These are phyloP conservation scores for Pichia sporocuriosa DNA, from an alignment of 805 yeast species.

Conservation along the genomic window DNA sequence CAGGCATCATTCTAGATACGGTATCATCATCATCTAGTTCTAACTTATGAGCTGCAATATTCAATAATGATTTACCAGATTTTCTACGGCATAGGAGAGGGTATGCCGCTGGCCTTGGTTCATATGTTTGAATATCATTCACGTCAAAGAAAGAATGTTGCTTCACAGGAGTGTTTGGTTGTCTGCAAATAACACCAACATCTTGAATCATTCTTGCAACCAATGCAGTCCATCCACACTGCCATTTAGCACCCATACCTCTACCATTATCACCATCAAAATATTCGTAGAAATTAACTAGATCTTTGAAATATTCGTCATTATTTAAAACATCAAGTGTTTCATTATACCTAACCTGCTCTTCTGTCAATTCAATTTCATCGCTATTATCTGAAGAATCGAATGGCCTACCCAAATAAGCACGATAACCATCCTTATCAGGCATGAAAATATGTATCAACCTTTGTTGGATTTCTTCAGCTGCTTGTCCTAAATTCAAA, in stretches of 20 bases:
- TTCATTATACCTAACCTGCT: slow-evolving; percentile 40
- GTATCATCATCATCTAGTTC: slow-evolving; percentile 60
- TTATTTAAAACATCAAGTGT: slow-evolving; percentile 44
- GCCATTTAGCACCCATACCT: slow-evolving; percentile 90
- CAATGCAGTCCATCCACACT: slow-evolving; percentile 93
- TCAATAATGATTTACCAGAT: slow-evolving; percentile 67
- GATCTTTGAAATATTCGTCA: slow-evolving; percentile 69
- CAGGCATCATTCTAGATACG: slow-evolving; percentile 36
- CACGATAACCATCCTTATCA: slow-evolving; percentile 53
- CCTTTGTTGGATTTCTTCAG: slow-evolving; percentile 84
- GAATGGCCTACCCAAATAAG: slow-evolving; percentile 61
- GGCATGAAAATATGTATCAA: slow-evolving; percentile 70
- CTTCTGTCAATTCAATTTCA: slow-evolving; percentile 36
- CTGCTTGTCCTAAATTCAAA: slow-evolving; percentile 79
- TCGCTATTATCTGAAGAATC: slow-evolving; percentile 36
- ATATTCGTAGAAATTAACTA: slow-evolving; percentile 76
- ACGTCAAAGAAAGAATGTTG: slow-evolving; percentile 25
- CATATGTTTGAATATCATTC: slow-evolving; percentile 35
- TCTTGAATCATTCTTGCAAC: slow-evolving; percentile 90
- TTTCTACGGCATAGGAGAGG: slow-evolving; percentile 49
- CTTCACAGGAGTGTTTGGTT: slow-evolving; percentile 34
- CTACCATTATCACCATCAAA: slow-evolving; percentile 94
- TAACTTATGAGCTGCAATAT: slow-evolving; percentile 58
- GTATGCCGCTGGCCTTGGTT: slow-evolving; percentile 36
- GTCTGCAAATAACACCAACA: slow-evolving; percentile 64